Evolutionary conservation across 2,329 filamentous ascomycete genomes (phyloP).

Genomic region (Raffaelea ambrosiae): DNA sequence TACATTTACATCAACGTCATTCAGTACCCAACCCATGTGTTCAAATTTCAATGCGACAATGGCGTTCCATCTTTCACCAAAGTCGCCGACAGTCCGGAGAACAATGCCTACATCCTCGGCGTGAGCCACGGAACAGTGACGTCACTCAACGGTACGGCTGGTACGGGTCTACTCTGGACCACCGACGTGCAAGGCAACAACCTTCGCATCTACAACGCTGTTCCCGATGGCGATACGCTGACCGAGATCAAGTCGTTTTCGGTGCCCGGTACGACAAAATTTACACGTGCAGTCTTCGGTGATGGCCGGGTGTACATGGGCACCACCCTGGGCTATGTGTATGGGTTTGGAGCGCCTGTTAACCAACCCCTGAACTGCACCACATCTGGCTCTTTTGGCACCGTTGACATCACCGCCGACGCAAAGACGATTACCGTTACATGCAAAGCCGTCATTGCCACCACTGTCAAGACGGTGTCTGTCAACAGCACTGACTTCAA

Average conservation of each 20-base stretch:
- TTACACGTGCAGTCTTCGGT: slow-evolving; percentile 49
- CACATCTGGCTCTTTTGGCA: slow-evolving; percentile 35
- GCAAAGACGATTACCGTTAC: slow-evolving; percentile 27
- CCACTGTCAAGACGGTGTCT: slow-evolving; percentile 30
- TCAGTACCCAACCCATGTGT: slow-evolving; percentile 44
- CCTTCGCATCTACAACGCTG: slow-evolving; percentile 80
- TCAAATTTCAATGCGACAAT: slow-evolving; percentile 46
- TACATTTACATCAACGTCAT: slow-evolving; percentile 45
- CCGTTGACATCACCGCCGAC: slow-evolving; percentile 28
- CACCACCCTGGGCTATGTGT: slow-evolving; percentile 40
- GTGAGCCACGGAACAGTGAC: slow-evolving; percentile 49
- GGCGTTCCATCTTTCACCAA: slow-evolving; percentile 46
- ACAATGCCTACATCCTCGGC: slow-evolving; percentile 44
- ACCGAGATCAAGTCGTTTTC: slow-evolving; percentile 42
- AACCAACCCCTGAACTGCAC: slow-evolving; percentile 47
- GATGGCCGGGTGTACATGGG: slow-evolving; percentile 47
- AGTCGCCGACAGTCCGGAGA: slow-evolving; percentile 38
- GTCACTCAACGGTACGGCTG: slow-evolving; percentile 41
- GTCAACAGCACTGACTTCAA: slow-evolving; percentile 29
- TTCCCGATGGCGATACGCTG: slow-evolving; percentile 43
- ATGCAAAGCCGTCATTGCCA: slow-evolving; percentile 37
- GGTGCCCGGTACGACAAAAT: slow-evolving; percentile 44
- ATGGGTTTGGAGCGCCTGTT: slow-evolving; percentile 47
- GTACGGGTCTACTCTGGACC: slow-evolving; percentile 49
- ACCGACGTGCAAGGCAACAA: slow-evolving; percentile 45